Conservation (phyloP, 169 alveolate species). For the Plasmodium blacklocki region DNA sequence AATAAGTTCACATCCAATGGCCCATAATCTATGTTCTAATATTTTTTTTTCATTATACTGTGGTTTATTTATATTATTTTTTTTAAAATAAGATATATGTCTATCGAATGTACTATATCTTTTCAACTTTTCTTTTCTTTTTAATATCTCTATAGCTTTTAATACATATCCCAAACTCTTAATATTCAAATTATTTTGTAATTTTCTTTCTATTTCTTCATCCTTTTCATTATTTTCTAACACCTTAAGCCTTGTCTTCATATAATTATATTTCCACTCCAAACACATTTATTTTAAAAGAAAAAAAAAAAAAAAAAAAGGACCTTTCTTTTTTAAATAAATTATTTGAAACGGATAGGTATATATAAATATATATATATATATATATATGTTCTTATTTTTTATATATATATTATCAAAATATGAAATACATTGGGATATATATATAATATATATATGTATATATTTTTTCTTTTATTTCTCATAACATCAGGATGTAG, state of each 20-base stretch:
- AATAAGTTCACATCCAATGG: conserved; percentile 76
- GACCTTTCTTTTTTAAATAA: background rate
- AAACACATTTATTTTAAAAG: conserved; percentile 10
- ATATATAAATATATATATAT: too few species aligned
- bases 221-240: conserved; percentile 29
- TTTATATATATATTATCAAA: too few species aligned
- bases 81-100: conserved; percentile 52
- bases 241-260: conserved; percentile 32
- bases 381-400: too few species aligned
- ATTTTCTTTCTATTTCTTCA: conserved; percentile 23
- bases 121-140: conserved; percentile 18
- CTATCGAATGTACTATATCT: conserved; percentile 41
- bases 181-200: conserved; percentile 28
- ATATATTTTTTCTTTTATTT: too few species aligned
- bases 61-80: conserved; percentile 10
- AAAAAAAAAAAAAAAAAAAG: background rate
- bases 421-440: too few species aligned
- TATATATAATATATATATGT: too few species aligned
- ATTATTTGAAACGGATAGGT: too few species aligned
- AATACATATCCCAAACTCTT: conserved; percentile 18
- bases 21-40: conserved; percentile 75
- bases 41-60: conserved; percentile 26
- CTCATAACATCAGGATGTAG: too few species aligned
- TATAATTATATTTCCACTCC: conserved; percentile 15
- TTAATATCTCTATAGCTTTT: conserved; percentile 14